Base-by-base conservation (phyloP, 495 filamentous ascomycete genomes). In the Talaromyces trachyspermus region DNA sequence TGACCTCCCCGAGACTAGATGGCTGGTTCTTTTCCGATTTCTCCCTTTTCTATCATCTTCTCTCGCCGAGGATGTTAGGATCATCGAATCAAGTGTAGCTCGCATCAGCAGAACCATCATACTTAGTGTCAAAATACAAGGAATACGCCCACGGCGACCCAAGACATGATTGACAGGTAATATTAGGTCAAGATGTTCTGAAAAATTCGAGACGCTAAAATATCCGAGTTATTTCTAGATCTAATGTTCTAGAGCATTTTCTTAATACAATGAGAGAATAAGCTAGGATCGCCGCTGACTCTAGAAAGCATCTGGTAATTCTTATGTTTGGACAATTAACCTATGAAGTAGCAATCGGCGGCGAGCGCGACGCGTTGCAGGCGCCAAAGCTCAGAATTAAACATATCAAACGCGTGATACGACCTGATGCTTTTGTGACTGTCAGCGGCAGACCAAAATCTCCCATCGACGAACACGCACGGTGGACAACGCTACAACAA, bases 21-120 rank as follows among this genome's bases (percentile, higher is more conserved):
- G 57, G 57, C 2, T 54, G 49, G 49, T 53, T 60, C 17, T 20
- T 57, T 7, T 54, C 48, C 6, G 54, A 54, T 36, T 57, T 59
- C 35, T 59, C 54, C 36, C 36, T 59, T 1, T 57, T 59, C 26
- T 39, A 54, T 37, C 44, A 59, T 37, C 49, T 59, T 7, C 44
- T 59, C n/a, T 37, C 35, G 10, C 43, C 24, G 9, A 10, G n/a
- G 7, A 25, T 3, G 9, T n/a, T 11, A 7, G 12, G 12, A n/a
- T 15, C 22, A 12, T 14, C 46, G 9, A 49, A 46, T 10, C 56
- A 57, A 35, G 18, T 54, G 8, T 56, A 54, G 56, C 14, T 56
- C 7, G 54, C 54, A 3, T 37, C n/a, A 17, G 48, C 49, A 27
- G 22, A 26, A 6, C 54, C 54, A 0, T 23, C 37, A 15, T 15